Base-by-base conservation (phyloP, 176 grass and related monocot genomes). In the Aegilops bicornis region DNA sequence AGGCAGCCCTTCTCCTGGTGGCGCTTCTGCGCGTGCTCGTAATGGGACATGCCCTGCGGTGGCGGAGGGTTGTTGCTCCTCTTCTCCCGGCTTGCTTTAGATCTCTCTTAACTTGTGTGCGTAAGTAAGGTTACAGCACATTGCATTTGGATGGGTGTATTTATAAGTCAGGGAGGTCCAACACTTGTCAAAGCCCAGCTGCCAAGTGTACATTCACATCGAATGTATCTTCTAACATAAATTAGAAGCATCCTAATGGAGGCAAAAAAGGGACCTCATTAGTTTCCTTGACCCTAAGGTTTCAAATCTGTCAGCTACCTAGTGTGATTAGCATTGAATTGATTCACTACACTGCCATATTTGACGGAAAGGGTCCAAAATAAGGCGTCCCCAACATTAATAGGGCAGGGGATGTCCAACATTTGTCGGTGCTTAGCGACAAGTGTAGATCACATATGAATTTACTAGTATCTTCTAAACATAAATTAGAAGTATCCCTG, bases 1-100 rank as follows among this genome's bases (percentile, higher is more conserved):
- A 92, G 59, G 79, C 90, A 95, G 83, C 93, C 93, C 87, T 92
- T 95, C 75, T 92, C 93, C 31, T 86, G 17, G 15, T 88, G 79
- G 42, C 93, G 90, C 79, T 69, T 92, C 62, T 79, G 27, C 64
- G 66, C 75, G 84, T 95, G 93, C 2, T 64, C 93, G 4, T 88
- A 69, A 79, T 92, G 92, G 30, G 87, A 88, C 93, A 95, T 92
- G 71, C 82, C 75, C 64, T 92, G 86, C 27, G 86, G 82, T 68
- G 84, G 52, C 15, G 92, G 88, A 76, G 43, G 11, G 43, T 47
- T 4, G 10, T n/a, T n/a, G 11, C 43, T 47, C 43, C 30, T 45
- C 31, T 6, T 14, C 43, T 79, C 76, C 35, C 35, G 39, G 17
- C 69, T 43, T 60, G 48, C 20, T 31, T 16, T 52, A 37, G 30